Base-by-base conservation (phyloP, 2,329 filamentous ascomycete genomes). In the Pseudomassariella vexata region DNA sequence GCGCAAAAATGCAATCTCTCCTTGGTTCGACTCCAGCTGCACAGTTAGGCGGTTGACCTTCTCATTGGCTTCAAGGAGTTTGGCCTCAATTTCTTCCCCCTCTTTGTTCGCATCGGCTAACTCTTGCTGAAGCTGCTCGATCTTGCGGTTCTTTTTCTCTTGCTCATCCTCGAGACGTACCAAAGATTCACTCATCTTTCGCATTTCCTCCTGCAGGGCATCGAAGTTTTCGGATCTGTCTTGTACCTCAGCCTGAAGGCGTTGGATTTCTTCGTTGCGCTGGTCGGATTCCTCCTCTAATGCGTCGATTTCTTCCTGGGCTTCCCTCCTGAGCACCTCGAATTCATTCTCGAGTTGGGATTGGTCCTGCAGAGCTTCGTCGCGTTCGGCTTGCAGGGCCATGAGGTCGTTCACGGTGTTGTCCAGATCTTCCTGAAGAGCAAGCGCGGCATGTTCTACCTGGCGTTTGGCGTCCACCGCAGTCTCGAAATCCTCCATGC, bases 151-250 rank as follows among this genome's bases (percentile, higher is more conserved):
- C 56, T 89, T 92, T 47, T 75, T 78, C 42, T 85, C 79, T 33
- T 90, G 84, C 46, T 94, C 88, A 54, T 96, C 89, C 55, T 96
- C 92, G 0, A 98, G 71, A 26, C 85, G 73, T 19, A 95, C 73
- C 5, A 96, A 72, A 15, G 83, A 83, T 46, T 95, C 87, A 48
- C 85, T 94, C 59, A 95, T 82, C 46, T 82, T 82, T 41, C 89
- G 84, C 81, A 98, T 92, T 66, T 96, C 92, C 37, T 83, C 79
- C 52, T 96, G 90, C 32, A 98, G 64, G n/a, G 86, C 85, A 42
- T 82, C 79, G 57, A 95, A 90, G 53, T 92, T 94, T 50, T 96
- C 89, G 9, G 79, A 79, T 32, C 82, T 77, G 41, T 85, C 82
- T 39, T 77, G 75, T 10, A 95, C 63, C 24, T 92, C 85, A 10